Evolutionary conservation across 352 stramenopile species (phyloP).

Genomic region (Phytophthora tentaculata): DNA sequence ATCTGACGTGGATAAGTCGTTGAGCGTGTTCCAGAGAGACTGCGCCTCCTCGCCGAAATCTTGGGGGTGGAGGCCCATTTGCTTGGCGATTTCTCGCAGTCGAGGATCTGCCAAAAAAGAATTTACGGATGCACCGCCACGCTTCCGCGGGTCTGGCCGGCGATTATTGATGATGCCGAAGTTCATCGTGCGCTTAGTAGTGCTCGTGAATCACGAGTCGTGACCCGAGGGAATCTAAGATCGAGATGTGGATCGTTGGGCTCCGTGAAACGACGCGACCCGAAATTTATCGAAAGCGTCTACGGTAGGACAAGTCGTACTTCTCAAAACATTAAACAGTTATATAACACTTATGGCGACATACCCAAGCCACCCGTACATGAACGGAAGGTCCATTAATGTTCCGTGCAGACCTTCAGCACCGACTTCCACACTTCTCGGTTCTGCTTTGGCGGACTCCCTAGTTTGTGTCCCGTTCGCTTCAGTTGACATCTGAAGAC

Average conservation of each 20-base stretch:
- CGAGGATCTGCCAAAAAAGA: slow-evolving; percentile 59
- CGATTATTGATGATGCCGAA: slow-evolving; percentile 88
- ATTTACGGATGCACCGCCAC: slow-evolving; percentile 24
- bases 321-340: background rate
- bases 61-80: slow-evolving; percentile 78
- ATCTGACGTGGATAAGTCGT: slow-evolving; percentile 75
- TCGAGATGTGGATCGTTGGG: slow-evolving; percentile 19
- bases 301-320: background rate
- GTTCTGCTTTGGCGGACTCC: slow-evolving; percentile 13
- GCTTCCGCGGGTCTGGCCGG: slow-evolving; percentile 43
- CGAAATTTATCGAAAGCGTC: background rate
- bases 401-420: slow-evolving; percentile 2
- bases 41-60: slow-evolving; percentile 74
- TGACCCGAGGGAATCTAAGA: no score
- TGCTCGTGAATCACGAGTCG: no score
- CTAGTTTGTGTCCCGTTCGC: background rate
- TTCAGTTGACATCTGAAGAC: slow-evolving; percentile 10
- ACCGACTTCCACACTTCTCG: slow-evolving; percentile 4
- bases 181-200: slow-evolving; percentile 71
- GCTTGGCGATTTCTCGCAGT: slow-evolving; percentile 82
- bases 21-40: slow-evolving; percentile 75
- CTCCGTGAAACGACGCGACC: slow-evolving; percentile 27
- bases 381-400: background rate
- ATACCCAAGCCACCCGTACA: no score
- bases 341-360: no score